Evolutionary conservation across 805 yeast genomes (phyloP).

Genomic region (Hanseniaspora mollemarum): DNA sequence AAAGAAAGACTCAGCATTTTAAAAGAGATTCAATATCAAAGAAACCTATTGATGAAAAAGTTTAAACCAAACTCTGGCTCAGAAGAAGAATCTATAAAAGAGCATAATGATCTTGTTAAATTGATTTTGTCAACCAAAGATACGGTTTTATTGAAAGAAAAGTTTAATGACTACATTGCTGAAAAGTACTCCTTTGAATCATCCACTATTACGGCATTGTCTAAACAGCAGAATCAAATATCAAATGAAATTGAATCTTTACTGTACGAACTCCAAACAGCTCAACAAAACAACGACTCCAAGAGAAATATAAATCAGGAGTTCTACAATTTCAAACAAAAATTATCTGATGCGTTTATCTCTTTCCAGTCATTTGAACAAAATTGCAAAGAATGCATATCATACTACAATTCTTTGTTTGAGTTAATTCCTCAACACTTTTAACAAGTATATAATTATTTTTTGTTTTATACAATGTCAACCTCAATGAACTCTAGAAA

Average conservation of each 20-base stretch:
- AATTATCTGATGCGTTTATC: neutral
- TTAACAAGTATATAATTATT: too few species aligned
- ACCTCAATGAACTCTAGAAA: conserved; percentile 6
- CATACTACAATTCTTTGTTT: conserved; percentile 9
- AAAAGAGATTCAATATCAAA: conserved; percentile 7
- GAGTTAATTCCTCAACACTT: conserved; percentile 15
- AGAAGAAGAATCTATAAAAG: conserved; percentile 38
- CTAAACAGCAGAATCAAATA: neutral
- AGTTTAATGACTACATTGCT: conserved; percentile 2
- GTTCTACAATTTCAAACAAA: neutral
- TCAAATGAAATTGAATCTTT: neutral
- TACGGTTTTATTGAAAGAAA: neutral
- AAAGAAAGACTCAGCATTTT: neutral
- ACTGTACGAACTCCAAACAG: neutral
- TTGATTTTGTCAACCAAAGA: neutral
- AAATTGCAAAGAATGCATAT: conserved; percentile 12
- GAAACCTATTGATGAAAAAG: conserved; percentile 5
- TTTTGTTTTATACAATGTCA: neutral
- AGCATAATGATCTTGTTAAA: conserved; percentile 16
- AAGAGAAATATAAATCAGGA: neutral
- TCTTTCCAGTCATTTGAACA: conserved; percentile 10
- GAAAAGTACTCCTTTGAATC: conserved; percentile 8
- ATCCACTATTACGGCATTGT: conserved; percentile 1
- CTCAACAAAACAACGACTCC: neutral
- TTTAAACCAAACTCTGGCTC: neutral